Base-by-base conservation (phyloP, 2,329 filamentous ascomycete genomes). In the Metarhizium anisopliae region DNA sequence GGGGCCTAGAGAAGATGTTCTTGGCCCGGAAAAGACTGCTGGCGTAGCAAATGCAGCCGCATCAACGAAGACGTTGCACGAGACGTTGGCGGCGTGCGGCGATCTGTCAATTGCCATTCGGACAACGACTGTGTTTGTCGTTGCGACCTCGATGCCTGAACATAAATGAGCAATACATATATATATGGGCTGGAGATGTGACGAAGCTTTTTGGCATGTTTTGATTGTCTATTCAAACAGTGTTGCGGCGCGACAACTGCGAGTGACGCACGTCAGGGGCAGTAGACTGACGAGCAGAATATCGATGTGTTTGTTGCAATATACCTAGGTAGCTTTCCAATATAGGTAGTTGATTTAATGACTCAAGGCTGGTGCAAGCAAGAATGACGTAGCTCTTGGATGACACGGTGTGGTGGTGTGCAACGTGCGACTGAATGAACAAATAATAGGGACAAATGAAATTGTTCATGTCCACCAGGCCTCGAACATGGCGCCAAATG, bases 71-170 rank as follows among this genome's bases (percentile, higher is more conserved):
- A 53, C 51, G 4, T 13, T 45, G 11, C 36, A 53, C 47, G 20
- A 53, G 32, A 45, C 40, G 20, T 20, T 2, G 6, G 18, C 30
- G 7, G 36, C 58, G 29, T 59, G 58, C 30, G 53, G 40, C 32
- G 53, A 52, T 16, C 47, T 54, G 47, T 61, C 56, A 47, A 62
- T 59, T 6, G 51, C 62, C 11, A 58, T 60, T 8, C 54, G 55
- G 42, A 65, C 63, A 13, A 60, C 57, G 29, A 64, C 64, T 4
- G 32, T 62, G 36, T 61, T 58, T 30, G 56, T 61, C 50, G 60
- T 60, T 14, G 56, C 54, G 47, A 55, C 54, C 55, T 29, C 47
- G 43, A 57, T 53, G 51, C 51, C 42, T 63, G 60, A 62, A 59
- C 54, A 61, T 60, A 55, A 36, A 18, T 51, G 47, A 54, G 32